Evolutionary conservation across 164 flowering plant genomes (phyloP).

Genomic region (Cinnamomum micranthum): DNA sequence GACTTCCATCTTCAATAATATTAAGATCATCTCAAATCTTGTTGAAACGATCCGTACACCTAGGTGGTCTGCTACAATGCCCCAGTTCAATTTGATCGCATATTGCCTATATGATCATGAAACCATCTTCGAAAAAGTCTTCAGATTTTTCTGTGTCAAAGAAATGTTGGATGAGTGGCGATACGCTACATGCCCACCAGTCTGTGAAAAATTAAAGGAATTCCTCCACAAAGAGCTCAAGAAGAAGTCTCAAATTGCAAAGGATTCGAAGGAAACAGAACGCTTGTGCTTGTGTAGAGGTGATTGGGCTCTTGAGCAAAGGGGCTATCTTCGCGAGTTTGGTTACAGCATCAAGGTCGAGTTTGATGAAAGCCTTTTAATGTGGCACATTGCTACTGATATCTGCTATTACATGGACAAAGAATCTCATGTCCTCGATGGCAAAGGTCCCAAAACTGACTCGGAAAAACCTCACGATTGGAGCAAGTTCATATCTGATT

Average conservation of each 20-base stretch:
- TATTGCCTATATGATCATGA: neutral
- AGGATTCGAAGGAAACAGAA: neutral
- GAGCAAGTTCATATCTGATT: neutral
- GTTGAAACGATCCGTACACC: neutral
- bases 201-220: neutral
- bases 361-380: slow-evolving; percentile 10
- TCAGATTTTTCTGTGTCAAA: neutral
- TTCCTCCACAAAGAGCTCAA: slow-evolving; percentile 8
- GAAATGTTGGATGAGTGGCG: neutral
- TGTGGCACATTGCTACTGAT: slow-evolving; percentile 16
- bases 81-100: slow-evolving; percentile 10
- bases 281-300: neutral
- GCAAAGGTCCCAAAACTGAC: neutral
- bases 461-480: neutral
- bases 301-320: neutral
- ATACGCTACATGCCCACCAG: neutral
- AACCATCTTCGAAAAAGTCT: neutral
- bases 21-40: neutral
- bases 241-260: neutral
- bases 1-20: neutral
- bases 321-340: neutral
- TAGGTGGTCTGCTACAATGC: slow-evolving; percentile 13
- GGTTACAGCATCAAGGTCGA: neutral
- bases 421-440: too few species aligned
- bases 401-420: slow-evolving; percentile 1